These are phyloP conservation scores for Globisporangium echinulatum DNA, from an alignment of 352 stramenopile species.

Conservation along the genomic window DNA sequence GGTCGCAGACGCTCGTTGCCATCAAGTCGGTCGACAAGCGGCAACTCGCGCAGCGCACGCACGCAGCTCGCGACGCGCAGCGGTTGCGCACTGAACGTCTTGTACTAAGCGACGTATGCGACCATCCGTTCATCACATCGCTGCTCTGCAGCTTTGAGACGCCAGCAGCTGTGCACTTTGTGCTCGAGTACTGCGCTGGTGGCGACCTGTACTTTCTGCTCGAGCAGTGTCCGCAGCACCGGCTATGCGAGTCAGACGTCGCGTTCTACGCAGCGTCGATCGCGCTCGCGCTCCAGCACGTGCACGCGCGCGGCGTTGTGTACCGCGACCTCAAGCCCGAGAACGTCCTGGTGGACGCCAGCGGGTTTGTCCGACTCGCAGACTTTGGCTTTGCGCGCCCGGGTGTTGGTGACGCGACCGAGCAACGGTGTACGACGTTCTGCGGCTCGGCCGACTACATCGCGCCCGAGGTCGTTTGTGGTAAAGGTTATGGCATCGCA, in stretches of 20 bases:
- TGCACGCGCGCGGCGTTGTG: constrained; percentile 71
- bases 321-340: constrained; percentile 91
- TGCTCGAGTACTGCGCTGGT: constrained; percentile 97
- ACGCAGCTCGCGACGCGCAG: constrained; percentile 33
- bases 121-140: constrained; percentile 98
- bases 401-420: constrained; percentile 28
- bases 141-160: constrained; percentile 92
- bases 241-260: constrained; percentile 89
- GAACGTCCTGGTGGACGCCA: constrained; percentile 85
- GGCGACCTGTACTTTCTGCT: constrained; percentile 95
- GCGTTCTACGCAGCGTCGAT: constrained; percentile 98
- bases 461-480: constrained; percentile 71
- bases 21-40: constrained; percentile 77
- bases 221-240: constrained; percentile 85
- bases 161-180: constrained; percentile 93
- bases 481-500: constrained; percentile 62
- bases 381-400: constrained; percentile 80
- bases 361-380: constrained; percentile 85
- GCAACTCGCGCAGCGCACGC: constrained; percentile 28
- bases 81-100: constrained; percentile 95
- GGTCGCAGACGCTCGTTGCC: constrained; percentile 41
- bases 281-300: constrained; percentile 89
- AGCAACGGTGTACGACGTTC: constrained; percentile 70
- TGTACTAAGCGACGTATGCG: constrained; percentile 87
- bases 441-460: constrained; percentile 84